phyloP scores from a whole-genome alignment of 2,329 filamentous ascomycete genomes.

The Penicillium sp. region DNA sequence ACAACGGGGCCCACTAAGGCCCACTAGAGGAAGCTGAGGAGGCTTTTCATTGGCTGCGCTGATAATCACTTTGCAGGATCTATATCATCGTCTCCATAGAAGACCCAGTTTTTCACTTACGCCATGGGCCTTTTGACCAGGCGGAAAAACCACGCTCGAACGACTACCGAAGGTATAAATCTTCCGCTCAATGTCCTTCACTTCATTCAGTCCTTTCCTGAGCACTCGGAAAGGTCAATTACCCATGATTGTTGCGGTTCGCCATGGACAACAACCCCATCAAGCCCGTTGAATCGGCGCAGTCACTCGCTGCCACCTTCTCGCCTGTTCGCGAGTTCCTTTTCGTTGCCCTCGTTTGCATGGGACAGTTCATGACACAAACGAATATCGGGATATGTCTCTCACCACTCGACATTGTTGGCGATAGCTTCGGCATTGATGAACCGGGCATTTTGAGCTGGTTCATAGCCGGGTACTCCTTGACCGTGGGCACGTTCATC shows the following conservation, averaged over 20 bases:
- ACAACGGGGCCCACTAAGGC: no score
- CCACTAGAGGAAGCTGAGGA: background rate
- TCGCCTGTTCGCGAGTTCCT: conserved; percentile 28
- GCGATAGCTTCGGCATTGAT: conserved; percentile 45
- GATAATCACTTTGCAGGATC: background rate
- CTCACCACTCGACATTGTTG: conserved; percentile 50
- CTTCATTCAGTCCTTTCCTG: background rate
- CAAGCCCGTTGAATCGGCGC: conserved; percentile 13
- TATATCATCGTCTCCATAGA: background rate
- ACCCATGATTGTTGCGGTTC: background rate
- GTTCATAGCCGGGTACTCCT: conserved; percentile 56
- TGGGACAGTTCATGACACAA: conserved; percentile 46
- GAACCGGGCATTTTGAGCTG: conserved; percentile 51
- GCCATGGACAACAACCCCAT: conserved; percentile 8
- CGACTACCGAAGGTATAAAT: background rate
- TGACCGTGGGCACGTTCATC: conserved; percentile 45
- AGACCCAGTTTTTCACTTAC: background rate
- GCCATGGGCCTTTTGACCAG: background rate
- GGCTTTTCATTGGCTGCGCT: background rate
- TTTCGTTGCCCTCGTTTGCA: conserved; percentile 37
- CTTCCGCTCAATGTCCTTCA: background rate
- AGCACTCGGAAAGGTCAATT: background rate
- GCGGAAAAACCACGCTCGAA: background rate
- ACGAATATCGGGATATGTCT: conserved; percentile 49
- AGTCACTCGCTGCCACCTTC: conserved; percentile 22